phyloP scores from a whole-genome alignment of 768 basidiomycete species.

The Gautieria morchelliformis region DNA sequence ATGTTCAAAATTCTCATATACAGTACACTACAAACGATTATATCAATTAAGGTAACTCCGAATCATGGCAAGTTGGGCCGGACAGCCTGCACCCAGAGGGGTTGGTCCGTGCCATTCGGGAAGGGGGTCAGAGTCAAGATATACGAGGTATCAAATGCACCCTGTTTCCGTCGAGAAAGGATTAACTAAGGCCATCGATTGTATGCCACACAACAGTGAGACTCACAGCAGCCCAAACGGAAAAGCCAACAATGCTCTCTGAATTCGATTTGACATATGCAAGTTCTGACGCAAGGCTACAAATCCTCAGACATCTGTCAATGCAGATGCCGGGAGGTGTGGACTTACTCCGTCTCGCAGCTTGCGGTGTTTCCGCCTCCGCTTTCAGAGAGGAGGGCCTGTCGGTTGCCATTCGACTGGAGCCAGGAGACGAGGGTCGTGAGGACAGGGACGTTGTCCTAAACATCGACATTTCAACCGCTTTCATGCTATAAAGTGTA shows the following conservation, averaged over 20 bases:
- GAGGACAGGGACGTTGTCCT: constrained; percentile 38
- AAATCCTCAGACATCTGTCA: constrained; percentile 1
- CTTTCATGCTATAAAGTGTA: not conserved
- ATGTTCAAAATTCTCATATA: no score
- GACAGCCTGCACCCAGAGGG: constrained; percentile 12
- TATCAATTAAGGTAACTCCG: not conserved
- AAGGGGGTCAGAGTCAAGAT: constrained; percentile 40
- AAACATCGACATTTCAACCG: not conserved
- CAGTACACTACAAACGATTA: not conserved
- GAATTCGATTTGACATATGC: constrained; percentile 36
- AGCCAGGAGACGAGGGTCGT: constrained; percentile 34
- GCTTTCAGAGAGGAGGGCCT: constrained; percentile 35
- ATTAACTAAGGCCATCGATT: constrained; percentile 9
- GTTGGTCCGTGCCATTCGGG: constrained; percentile 37
- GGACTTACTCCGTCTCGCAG: constrained; percentile 23
- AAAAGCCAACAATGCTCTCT: constrained; percentile 38
- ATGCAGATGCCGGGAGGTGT: constrained; percentile 15
- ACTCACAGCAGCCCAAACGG: constrained; percentile 36
- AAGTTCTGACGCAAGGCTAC: constrained; percentile 29
- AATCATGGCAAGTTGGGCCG: constrained; percentile 10
- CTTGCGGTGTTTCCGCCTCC: constrained; percentile 34
- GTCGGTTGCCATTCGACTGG: constrained; percentile 31
- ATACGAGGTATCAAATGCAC: constrained; percentile 42
- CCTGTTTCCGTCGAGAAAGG: constrained; percentile 11
- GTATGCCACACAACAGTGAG: not conserved